Evolutionary conservation across 108 stramenopile genomes (phyloP), one percentile per base, ranked within the genome.

Genomic region (Nitzschia putrida): DNA sequence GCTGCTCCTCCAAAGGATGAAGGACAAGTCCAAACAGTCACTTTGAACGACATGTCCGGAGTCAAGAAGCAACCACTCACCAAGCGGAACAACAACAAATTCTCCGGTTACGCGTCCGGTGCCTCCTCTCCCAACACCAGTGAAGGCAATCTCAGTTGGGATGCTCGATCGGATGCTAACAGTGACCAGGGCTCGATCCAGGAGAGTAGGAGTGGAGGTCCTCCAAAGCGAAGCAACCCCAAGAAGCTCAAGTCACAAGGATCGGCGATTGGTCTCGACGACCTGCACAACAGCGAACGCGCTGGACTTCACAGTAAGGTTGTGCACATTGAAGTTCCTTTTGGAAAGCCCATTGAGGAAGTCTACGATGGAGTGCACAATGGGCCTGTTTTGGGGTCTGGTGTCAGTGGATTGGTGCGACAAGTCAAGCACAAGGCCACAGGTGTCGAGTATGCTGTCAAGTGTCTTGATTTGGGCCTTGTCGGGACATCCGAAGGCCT

Each of bases 341-440:
- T 90, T 25, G 89, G 89, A 25, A 82, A 83, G 72, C 90, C 88
- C 24, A 88, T 88, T 50, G 88, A 89, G 39, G 86, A 92, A 57
- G 91, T 92, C 0, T 92, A 92, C 59, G 79, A 85, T 51, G 88
- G 88, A 29, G 91, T 92, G 24, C 91, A 92, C 73, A 80, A 83
- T 65, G 91, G 91, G 14, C 81, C 79, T 6, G 83, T 92, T 7
- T 60, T 92, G 43, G 91, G 91, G 3, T 84, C 80, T 64, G 91
- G 91, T 34, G 85, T 92, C 47, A 80, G 80, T 25, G 91, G 91
- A 3, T 69, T 89, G 49, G 91, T 92, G 8, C 76, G 91, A 20
- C 66, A 81, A 47, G 83, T 88, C n/a, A 77, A 50, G 8, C 91
- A 92, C 76, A 69, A 75, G 38, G 65, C 78, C 22, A 92, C 88